Conservation (phyloP, 164 flowering plant genomes). For the Cinnamomum chago region DNA sequence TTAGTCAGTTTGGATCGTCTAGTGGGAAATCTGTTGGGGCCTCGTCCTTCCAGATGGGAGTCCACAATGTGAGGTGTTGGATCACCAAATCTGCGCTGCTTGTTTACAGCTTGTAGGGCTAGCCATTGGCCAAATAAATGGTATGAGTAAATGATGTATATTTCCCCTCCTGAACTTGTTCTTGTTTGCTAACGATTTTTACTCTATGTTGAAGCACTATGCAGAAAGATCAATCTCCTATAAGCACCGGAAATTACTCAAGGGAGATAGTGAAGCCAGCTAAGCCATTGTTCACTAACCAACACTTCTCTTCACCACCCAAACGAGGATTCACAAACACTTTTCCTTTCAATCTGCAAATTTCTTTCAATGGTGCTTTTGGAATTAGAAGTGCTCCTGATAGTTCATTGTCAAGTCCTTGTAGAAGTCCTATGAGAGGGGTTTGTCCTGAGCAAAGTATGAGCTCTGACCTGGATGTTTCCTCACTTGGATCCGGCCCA, state of each 20-base stretch:
- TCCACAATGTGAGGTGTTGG: neutral
- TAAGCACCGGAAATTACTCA: conserved; percentile 25
- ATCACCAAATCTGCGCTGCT: neutral
- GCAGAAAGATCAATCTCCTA: conserved; percentile 46
- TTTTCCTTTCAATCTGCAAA: conserved; percentile 58
- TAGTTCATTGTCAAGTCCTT: conserved; percentile 93
- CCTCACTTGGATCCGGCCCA: conserved; percentile 71
- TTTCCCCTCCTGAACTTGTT: too few species aligned
- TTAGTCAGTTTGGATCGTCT: too few species aligned
- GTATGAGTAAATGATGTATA: too few species aligned
- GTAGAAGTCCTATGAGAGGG: conserved; percentile 81
- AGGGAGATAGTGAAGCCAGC: conserved; percentile 45
- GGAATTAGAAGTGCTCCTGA: conserved; percentile 77
- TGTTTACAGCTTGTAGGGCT: too few species aligned
- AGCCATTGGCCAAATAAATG: too few species aligned
- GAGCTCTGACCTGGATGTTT: conserved; percentile 54
- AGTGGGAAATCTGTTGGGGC: too few species aligned
- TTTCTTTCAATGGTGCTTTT: conserved; percentile 56
- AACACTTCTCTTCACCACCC: conserved; percentile 46
- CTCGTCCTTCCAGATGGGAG: neutral
- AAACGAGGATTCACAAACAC: conserved; percentile 43
- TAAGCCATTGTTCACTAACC: conserved; percentile 30
- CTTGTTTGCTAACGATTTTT: neutral
- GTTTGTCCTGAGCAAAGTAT: conserved; percentile 54
- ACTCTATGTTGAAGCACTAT: conserved; percentile 32